Evolutionary conservation across 768 basidiomycete species (phyloP).

Genomic region (Boletus tylopilopsis): DNA sequence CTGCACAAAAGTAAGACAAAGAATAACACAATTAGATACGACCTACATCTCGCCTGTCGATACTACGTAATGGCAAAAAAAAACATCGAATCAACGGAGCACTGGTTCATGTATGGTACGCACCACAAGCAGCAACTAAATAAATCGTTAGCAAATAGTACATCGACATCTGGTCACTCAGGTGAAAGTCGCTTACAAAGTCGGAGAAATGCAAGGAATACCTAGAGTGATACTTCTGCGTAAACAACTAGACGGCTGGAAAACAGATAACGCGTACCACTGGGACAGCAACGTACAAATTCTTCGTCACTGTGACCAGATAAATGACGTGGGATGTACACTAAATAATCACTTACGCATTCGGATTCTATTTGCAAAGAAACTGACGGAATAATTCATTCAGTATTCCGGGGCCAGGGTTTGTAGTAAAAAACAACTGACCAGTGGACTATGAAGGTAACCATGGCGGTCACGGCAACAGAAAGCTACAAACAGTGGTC

Average conservation of each 20-base stretch:
- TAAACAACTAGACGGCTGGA: background rate
- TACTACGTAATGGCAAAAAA: conserved; percentile 12
- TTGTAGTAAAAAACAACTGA: background rate
- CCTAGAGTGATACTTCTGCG: conserved; percentile 1
- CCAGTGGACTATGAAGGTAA: conserved; percentile 34
- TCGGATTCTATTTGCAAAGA: conserved; percentile 33
- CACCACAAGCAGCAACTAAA: conserved; percentile 31
- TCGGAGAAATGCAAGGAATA: conserved; percentile 32
- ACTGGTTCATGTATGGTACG: background rate
- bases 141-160: conserved; percentile 5
- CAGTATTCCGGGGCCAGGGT: background rate
- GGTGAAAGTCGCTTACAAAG: conserved; percentile 23
- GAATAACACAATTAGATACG: background rate
- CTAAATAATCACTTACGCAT: conserved; percentile 19
- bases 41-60: conserved; percentile 31
- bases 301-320: conserved; percentile 26
- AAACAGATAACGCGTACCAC: conserved; percentile 14
- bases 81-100: background rate
- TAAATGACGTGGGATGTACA: background rate
- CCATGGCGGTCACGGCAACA: conserved; percentile 28
- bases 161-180: background rate
- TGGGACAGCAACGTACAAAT: conserved; percentile 29
- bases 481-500: conserved; percentile 20
- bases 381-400: conserved; percentile 8
- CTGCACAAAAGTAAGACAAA: conserved; percentile 3